These are phyloP conservation scores for Lunularia cruciata DNA, from an alignment of 225 moss, liverwort and hornwort genomes.

Conservation along the genomic window DNA sequence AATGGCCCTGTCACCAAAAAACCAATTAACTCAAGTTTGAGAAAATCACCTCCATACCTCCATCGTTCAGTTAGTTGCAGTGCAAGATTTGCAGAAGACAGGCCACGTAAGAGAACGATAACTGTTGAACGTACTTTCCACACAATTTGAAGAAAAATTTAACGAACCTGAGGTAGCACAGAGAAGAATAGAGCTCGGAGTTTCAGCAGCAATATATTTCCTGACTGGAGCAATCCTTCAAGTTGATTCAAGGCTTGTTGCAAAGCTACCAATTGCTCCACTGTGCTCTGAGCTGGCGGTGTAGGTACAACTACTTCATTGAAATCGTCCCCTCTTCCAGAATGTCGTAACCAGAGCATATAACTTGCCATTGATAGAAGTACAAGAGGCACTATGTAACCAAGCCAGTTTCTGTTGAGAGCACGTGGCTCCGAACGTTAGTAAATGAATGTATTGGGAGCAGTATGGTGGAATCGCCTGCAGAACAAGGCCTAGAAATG, in stretches of 20 bases:
- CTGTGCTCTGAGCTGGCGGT: slow-evolving; percentile 78
- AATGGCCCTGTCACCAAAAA: slow-evolving; percentile 37
- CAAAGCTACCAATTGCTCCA: slow-evolving; percentile 82
- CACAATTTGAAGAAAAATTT: not conserved
- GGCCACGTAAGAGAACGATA: too few species aligned
- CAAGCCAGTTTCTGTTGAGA: slow-evolving; percentile 75
- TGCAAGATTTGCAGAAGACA: not conserved
- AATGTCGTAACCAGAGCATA: slow-evolving; percentile 57
- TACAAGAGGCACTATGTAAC: slow-evolving; percentile 56
- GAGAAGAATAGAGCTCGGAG: slow-evolving; percentile 71
- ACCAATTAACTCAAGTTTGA: too few species aligned
- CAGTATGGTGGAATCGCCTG: not conserved
- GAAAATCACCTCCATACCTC: not conserved
- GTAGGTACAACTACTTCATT: slow-evolving; percentile 64
- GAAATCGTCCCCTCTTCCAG: slow-evolving; percentile 49
- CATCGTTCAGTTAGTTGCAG: too few species aligned
- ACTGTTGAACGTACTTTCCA: too few species aligned
- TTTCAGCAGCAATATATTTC: slow-evolving; percentile 80
- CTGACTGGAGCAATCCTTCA: slow-evolving; percentile 74
- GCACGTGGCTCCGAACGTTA: not conserved
- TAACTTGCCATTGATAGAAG: slow-evolving; percentile 62
- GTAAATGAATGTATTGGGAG: too few species aligned
- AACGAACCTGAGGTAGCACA: slow-evolving; percentile 72
- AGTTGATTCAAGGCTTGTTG: slow-evolving; percentile 79
- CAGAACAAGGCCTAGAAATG: not conserved